Conservation (phyloP, 1,139 yeast genomes). For the Yamadazyma atmosphaerica region DNA sequence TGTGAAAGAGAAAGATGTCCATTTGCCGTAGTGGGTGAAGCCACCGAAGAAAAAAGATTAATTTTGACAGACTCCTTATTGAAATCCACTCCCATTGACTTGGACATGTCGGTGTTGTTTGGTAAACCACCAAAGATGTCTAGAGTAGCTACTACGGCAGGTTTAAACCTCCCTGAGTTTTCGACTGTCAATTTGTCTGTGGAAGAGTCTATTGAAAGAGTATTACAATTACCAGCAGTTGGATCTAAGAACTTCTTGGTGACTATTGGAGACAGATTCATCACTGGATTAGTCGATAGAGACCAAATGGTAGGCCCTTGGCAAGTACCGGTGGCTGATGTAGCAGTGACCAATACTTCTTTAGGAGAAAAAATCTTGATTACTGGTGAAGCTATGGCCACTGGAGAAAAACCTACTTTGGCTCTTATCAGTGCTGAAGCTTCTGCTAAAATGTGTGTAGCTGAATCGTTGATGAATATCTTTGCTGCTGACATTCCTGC, state of each 20-base stretch:
- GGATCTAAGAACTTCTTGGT: slow-evolving; percentile 94
- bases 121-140: slow-evolving; percentile 98
- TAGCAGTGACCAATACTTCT: slow-evolving; percentile 93
- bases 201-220: slow-evolving; percentile 76
- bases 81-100: slow-evolving; percentile 83
- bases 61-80: slow-evolving; percentile 78
- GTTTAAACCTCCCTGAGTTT: slow-evolving; percentile 56
- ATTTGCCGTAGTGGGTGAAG: slow-evolving; percentile 92
- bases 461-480: slow-evolving; percentile 87
- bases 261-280: slow-evolving; percentile 96
- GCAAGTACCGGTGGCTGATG: slow-evolving; percentile 99
- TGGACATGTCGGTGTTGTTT: slow-evolving; percentile 94
- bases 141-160: slow-evolving; percentile 67
- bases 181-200: slow-evolving; percentile 32
- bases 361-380: slow-evolving; percentile 67
- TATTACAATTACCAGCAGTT: slow-evolving; percentile 86
- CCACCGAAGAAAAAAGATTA: slow-evolving; percentile 83
- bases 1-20: slow-evolving; percentile 97
- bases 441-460: slow-evolving; percentile 96
- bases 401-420: slow-evolving; percentile 94
- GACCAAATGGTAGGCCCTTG: slow-evolving; percentile 99
- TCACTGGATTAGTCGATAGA: slow-evolving; percentile 94
- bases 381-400: slow-evolving; percentile 96
- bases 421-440: slow-evolving; percentile 93
- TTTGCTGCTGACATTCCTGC: slow-evolving; percentile 87